Conservation (phyloP, 805 yeast genomes). For the Sungouiella thailandica region DNA sequence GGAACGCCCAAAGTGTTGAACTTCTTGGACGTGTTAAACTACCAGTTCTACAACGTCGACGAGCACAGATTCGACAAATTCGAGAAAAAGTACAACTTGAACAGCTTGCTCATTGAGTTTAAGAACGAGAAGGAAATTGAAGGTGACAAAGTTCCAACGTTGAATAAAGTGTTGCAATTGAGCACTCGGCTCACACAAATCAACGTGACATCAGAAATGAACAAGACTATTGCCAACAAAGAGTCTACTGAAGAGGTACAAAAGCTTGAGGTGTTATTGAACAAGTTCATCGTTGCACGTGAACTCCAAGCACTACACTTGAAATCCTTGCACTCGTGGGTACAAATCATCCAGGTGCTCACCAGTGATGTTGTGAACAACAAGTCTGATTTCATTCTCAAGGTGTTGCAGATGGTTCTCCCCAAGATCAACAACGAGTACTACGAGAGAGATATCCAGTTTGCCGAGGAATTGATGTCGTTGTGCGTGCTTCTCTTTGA, state of each 20-base stretch:
- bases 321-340: slow-evolving; percentile 75
- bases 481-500: slow-evolving; percentile 68
- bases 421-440: slow-evolving; percentile 70
- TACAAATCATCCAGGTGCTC: slow-evolving; percentile 67
- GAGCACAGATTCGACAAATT: slow-evolving; percentile 30
- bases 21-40: slow-evolving; percentile 63
- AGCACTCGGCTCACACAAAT: slow-evolving; percentile 18
- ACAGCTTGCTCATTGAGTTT: slow-evolving; percentile 36
- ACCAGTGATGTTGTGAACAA: slow-evolving; percentile 48
- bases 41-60: slow-evolving; percentile 42
- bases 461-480: slow-evolving; percentile 74
- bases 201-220: slow-evolving; percentile 14
- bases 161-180: slow-evolving; percentile 19
- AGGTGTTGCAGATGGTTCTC: slow-evolving; percentile 66
- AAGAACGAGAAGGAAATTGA: slow-evolving; percentile 9
- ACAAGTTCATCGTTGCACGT: slow-evolving; percentile 42
- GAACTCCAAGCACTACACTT: slow-evolving; percentile 51
- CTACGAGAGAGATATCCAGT: slow-evolving; percentile 57
- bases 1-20: slow-evolving; percentile 66
- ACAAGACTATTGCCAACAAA: slow-evolving; percentile 18
- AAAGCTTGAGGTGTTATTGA: slow-evolving; percentile 33
- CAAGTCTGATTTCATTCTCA: slow-evolving; percentile 58
- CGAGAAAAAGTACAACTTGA: slow-evolving; percentile 23
- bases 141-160: slow-evolving; percentile 11
- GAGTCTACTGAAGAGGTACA: slow-evolving; percentile 23